Evolutionary conservation across 106 monocot species (phyloP), one percentile per base, ranked within the genome.

Genomic region (Triglochin maritima): DNA sequence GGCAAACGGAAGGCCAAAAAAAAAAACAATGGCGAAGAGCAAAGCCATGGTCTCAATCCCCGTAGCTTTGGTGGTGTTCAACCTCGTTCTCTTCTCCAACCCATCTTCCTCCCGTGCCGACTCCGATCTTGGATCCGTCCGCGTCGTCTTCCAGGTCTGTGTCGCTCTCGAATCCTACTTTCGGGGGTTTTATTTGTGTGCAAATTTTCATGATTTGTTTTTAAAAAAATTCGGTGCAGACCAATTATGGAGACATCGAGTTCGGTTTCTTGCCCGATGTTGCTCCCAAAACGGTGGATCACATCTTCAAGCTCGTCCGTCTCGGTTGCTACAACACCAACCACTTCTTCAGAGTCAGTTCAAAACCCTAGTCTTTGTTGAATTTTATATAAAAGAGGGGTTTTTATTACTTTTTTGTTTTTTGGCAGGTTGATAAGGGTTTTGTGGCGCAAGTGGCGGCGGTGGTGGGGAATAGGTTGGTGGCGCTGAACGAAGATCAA

Each of bases 381-480:
- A 42, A 6, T 55, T 69, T 47, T 5, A 50, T 7, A 42, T 17
- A 49, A 16, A n/a, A n/a, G n/a, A n/a, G n/a, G n/a, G n/a, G n/a
- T 17, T 42, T 49, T 55, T 72, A 67, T 71, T 52, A 61, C 16
- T 67, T 54, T 14, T 11, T 73, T 45, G 4, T 47, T 50, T 51
- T 56, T 42, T 29, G 8, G 72, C 59, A 98, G 96, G 86, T 98
- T 63, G 96, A 98, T 75, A 88, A 75, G 59, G 91, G 96, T 63
- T 98, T 98, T 76, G 96, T 98, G 81, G 96, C 91, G 58, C 96
- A 98, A 92, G 96, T 98, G 43, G 91, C 91, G 57, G 91, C 84
- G 75, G 91, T 98, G 60, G 72, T 63, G 47, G 77, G 84, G 6
- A 91, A 91, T 4, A 81, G 96, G 87, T 83, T 79, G 14, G 88